phyloP scores from a whole-genome alignment of 192 early-diverging fungal genomes.

The Rhizoclosmatium sp. region DNA sequence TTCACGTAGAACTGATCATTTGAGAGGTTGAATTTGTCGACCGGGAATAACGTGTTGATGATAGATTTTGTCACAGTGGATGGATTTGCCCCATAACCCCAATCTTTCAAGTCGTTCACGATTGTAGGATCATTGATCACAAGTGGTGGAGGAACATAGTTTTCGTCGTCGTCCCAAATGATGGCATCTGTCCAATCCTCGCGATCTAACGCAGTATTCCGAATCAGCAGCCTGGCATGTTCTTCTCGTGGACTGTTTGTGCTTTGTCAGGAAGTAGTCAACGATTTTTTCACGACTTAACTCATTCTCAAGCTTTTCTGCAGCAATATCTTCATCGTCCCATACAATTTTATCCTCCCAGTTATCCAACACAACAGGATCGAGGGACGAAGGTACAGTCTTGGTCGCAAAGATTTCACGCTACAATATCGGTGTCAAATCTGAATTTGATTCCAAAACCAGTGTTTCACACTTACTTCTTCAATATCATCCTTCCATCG shows the following conservation, averaged over 20 bases:
- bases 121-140: constrained; percentile 78
- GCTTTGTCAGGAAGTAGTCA: not conserved
- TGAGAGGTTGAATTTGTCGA: constrained; percentile 86
- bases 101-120: constrained; percentile 52
- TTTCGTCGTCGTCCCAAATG: constrained; percentile 78
- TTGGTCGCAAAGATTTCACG: constrained; percentile 24
- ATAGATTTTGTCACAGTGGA: not conserved
- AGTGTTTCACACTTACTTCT: constrained; percentile 23
- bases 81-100: not conserved
- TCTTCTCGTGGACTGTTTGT: constrained; percentile 14
- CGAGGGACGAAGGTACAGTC: constrained; percentile 43
- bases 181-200: constrained; percentile 80
- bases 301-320: not conserved
- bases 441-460: not conserved
- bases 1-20: constrained; percentile 89
- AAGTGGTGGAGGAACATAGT: constrained; percentile 46
- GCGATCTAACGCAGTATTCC: constrained; percentile 69
- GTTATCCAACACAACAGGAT: constrained; percentile 73
- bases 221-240: constrained; percentile 5
- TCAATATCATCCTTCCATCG: constrained; percentile 41
- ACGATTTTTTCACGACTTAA: not conserved
- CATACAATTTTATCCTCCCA: constrained; percentile 91
- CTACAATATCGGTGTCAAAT: not conserved
- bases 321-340: constrained; percentile 54
- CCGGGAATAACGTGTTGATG: constrained; percentile 31